Evolutionary conservation across 192 early-diverging fungal species (phyloP).

Genomic region (Podila minutissima): DNA sequence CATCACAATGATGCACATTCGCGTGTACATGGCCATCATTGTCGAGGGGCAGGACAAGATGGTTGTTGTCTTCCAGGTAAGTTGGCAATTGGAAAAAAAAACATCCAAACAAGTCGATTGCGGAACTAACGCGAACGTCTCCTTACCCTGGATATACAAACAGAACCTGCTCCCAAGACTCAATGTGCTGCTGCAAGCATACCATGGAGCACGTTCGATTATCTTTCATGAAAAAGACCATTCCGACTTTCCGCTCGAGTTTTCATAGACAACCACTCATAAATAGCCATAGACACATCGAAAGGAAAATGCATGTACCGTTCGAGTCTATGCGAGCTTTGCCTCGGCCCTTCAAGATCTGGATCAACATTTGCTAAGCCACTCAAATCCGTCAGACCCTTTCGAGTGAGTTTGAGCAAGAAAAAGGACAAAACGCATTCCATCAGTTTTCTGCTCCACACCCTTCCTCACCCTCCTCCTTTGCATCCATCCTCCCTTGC

Average conservation of each 20-base stretch:
- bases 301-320: background rate
- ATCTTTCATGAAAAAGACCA: conserved; percentile 59
- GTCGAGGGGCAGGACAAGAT: conserved; percentile 68
- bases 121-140: background rate
- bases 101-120: background rate
- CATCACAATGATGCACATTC: conserved; percentile 76
- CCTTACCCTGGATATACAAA: background rate
- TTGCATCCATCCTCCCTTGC: background rate
- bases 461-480: background rate
- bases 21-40: conserved; percentile 77
- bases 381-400: background rate
- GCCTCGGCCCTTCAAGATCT: background rate
- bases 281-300: background rate
- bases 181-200: conserved; percentile 57
- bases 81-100: background rate
- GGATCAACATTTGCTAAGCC: background rate
- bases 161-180: conserved; percentile 63
- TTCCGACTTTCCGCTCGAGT: conserved; percentile 34
- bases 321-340: no score
- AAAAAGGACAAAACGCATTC: background rate
- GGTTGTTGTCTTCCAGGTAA: conserved; percentile 77
- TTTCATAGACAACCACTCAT: conserved; percentile 8
- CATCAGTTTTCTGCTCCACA: background rate
- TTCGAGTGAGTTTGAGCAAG: background rate
- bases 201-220: conserved; percentile 60